Percentiles rank a stretch among this genome's conserved stretches.
Conservation (phyloP, 331 rosid species). For the Rosa hybrid region DNA sequence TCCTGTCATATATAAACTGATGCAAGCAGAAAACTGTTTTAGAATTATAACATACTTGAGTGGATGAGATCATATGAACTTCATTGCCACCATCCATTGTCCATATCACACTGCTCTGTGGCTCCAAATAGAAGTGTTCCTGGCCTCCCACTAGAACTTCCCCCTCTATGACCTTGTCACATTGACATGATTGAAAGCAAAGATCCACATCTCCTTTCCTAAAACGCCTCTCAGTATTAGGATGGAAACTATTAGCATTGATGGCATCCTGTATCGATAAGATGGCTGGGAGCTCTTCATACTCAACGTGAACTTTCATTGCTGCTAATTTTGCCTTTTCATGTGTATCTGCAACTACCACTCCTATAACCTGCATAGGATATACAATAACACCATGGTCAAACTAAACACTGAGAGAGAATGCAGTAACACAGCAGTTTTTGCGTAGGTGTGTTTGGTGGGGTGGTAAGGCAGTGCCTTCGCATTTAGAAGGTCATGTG, state of each 20-base stretch:
- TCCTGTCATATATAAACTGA: neutral
- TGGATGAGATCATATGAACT: slow-evolving; percentile 96
- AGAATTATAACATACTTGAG: slow-evolving; percentile 63
- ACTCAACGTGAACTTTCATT: slow-evolving; percentile 60
- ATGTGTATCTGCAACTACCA: slow-evolving; percentile 92
- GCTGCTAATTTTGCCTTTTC: slow-evolving; percentile 91
- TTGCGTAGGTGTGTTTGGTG: too few species aligned
- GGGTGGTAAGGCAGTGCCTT: too few species aligned
- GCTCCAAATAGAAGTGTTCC: slow-evolving; percentile 97
- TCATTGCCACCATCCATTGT: slow-evolving; percentile 87
- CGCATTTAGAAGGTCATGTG: too few species aligned
- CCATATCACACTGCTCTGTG: slow-evolving; percentile 80
- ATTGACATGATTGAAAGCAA: slow-evolving; percentile 73
- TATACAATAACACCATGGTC: slow-evolving; percentile 16
- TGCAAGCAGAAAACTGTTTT: neutral
- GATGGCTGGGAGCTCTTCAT: slow-evolving; percentile 85
- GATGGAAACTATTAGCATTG: slow-evolving; percentile 72
- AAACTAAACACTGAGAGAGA: neutral
- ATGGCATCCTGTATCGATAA: slow-evolving; percentile 87
- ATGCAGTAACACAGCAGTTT: neutral
- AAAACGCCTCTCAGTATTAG: slow-evolving; percentile 66
- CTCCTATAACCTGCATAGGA: slow-evolving; percentile 68
- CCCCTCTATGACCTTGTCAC: slow-evolving; percentile 81
- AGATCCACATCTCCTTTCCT: slow-evolving; percentile 76
- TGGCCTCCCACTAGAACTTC: slow-evolving; percentile 93